phyloP scores from a whole-genome alignment of 148 eudicot genomes.

The Silene uniflora region DNA sequence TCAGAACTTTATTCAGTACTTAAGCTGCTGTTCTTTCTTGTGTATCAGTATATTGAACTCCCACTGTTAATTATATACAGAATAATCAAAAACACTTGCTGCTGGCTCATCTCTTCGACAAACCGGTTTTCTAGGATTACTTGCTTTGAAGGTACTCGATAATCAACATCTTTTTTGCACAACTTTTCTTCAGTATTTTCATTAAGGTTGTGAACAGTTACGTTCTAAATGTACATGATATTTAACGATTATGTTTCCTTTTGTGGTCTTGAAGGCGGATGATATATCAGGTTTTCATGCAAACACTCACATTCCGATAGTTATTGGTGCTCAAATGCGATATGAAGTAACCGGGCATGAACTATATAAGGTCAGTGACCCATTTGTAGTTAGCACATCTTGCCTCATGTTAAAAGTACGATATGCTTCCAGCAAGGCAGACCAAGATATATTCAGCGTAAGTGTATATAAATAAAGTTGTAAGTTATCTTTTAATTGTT shows the following conservation, averaged over 20 bases:
- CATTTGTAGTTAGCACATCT: neutral
- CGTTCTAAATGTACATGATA: neutral
- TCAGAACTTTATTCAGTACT: too few relatives aligned
- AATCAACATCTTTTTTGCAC: neutral
- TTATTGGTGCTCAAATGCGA: constrained; percentile 86
- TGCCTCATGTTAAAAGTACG: neutral
- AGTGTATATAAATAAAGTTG: too few relatives aligned
- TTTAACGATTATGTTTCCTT: neutral
- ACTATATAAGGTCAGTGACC: constrained; percentile 55
- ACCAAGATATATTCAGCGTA: neutral
- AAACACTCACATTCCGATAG: constrained; percentile 88
- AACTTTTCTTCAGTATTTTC: neutral
- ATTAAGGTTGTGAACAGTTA: neutral
- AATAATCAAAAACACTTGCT: constrained; percentile 66
- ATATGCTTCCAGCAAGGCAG: neutral
- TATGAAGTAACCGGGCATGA: constrained; percentile 92
- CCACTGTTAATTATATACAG: constrained; percentile 33
- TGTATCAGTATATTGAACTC: neutral
- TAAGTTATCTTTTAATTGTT: too few relatives aligned
- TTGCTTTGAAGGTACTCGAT: constrained; percentile 66
- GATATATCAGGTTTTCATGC: constrained; percentile 75
- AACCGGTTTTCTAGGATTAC: constrained; percentile 88
- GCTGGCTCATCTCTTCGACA: constrained; percentile 93
- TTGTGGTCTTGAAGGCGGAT: constrained; percentile 53
- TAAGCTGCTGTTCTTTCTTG: neutral